Evolutionary conservation across 257 asterid genomes (phyloP).

Genomic region (Solanum lycopersicoides): DNA sequence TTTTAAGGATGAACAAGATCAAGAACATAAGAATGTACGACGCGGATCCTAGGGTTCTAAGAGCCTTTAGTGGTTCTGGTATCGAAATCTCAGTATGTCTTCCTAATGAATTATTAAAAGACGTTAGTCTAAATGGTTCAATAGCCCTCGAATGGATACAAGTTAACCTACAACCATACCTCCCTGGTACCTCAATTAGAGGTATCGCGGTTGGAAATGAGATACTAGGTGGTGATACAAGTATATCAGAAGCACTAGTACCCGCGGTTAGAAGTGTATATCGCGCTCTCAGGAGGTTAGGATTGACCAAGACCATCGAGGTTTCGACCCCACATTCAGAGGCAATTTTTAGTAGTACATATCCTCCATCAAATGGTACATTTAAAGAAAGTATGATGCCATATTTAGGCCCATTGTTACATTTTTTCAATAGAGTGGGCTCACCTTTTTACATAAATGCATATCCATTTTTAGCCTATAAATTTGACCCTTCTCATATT

Average conservation of each 20-base stretch:
- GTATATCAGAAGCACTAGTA: conserved; percentile 59
- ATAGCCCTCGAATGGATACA: conserved; percentile 58
- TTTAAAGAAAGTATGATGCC: conserved; percentile 64
- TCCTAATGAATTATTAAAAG: conserved; percentile 30
- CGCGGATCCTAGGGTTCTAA: conserved; percentile 34
- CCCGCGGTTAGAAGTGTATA: conserved; percentile 67
- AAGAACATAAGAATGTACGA: conserved; percentile 64
- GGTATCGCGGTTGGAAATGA: conserved; percentile 86
- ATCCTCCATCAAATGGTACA: conserved; percentile 72
- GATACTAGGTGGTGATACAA: conserved; percentile 37
- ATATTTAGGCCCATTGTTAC: conserved; percentile 57
- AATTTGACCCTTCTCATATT: conserved; percentile 43
- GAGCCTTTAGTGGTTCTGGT: conserved; percentile 44
- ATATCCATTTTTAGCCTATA: conserved; percentile 72
- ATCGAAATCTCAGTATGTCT: conserved; percentile 63
- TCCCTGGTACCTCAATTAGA: conserved; percentile 45
- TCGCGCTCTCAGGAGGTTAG: conserved; percentile 37
- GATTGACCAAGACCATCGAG: conserved; percentile 27
- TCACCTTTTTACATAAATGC: conserved; percentile 81
- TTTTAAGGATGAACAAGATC: conserved; percentile 48
- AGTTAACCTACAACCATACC: conserved; percentile 42
- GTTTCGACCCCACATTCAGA: conserved; percentile 83
- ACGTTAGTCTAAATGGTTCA: conserved; percentile 33
- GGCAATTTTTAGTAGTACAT: conserved; percentile 47
- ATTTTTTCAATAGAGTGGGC: conserved; percentile 45